Base-by-base conservation (phyloP, 108 stramenopile genomes). In the Skeletonema grethae region DNA sequence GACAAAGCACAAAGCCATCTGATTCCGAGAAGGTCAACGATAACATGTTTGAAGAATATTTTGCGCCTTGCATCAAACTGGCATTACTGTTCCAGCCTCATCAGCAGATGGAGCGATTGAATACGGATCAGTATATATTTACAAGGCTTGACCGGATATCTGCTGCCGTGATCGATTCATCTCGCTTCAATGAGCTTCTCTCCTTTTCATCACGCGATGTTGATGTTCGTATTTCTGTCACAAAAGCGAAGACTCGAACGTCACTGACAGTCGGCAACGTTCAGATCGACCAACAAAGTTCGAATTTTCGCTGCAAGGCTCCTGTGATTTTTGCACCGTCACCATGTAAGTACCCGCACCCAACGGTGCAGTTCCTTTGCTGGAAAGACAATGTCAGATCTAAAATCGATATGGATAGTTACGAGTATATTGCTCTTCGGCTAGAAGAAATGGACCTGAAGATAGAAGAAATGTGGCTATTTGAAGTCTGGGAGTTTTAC, bases 381-480 rank as follows among this genome's bases (percentile, higher is more conserved):
- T 61, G 90, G 67, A 95, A 87, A 70, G 88, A 95, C 79, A 95
- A 95, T 70, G 63, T 88, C 20, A 69, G 90, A 30, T 84, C 85
- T 6, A 91, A 88, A 56, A 70, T 34, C 53, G 85, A 89, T 32
- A 76, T 95, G 24, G 77, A 90, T 18, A 88, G 87, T 3, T 91
- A 81, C 63, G 85, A 94, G 18, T 88, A 88, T 66, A 78, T 94
- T 22, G 89, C 86, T 6, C 20, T 79, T 2, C 70, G 72, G 76
- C 61, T 93, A n/a, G 85, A 88, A 75, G 90, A 94, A 69, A 80
- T 94, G 82, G 93, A 94, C 81, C 56, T 94, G 18, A 90, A 87
- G 35, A 80, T 94, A 15, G 93, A 94, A 65, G 90, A 94, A 66
- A 29, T 76, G 9, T 85, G 84, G 72, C 61, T 94, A 13, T 88